These are phyloP conservation scores for Pichia cabralensis DNA, from an alignment of 805 yeast genomes.

Conservation along the genomic window DNA sequence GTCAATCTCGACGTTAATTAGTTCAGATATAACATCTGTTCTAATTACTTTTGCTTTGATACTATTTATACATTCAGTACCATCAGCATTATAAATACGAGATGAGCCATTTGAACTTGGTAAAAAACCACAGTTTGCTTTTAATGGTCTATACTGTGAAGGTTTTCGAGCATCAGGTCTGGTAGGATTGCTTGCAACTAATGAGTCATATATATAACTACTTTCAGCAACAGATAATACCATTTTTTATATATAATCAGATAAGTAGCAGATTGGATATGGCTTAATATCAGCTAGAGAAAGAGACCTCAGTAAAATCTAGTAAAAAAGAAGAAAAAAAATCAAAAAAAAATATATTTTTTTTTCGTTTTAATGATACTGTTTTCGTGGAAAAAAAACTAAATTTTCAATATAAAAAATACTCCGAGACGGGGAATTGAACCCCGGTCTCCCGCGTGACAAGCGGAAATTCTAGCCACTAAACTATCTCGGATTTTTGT, in stretches of 20 bases:
- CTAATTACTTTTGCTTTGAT: conserved; percentile 73
- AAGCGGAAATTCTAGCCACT: conserved; percentile 35
- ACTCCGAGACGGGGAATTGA: conserved; percentile 35
- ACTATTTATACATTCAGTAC: conserved; percentile 89
- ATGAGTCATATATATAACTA: conserved; percentile 66
- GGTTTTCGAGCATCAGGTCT: conserved; percentile 80
- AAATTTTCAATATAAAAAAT: not conserved
- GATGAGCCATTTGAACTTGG: conserved; percentile 92
- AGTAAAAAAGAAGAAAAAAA: not conserved
- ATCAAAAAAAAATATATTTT: not conserved
- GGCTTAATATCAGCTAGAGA: too few relatives aligned
- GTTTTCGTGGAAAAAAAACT: not conserved
- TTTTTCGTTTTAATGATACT: not conserved
- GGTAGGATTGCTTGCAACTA: conserved; percentile 43
- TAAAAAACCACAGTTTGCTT: conserved; percentile 69
- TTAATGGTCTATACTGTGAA: conserved; percentile 77
- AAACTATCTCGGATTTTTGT: conserved; percentile 28
- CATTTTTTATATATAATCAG: conserved; percentile 29
- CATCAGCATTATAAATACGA: conserved; percentile 75
- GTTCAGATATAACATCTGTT: conserved; percentile 29
- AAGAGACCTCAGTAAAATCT: too few relatives aligned
- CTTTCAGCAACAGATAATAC: conserved; percentile 68
- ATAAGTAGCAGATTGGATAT: too few relatives aligned
- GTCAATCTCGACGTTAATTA: conserved; percentile 71
- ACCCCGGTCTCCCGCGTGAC: conserved; percentile 37